Conservation (phyloP, 208 protist species). For the Acanthamoeba triangularis region DNA sequence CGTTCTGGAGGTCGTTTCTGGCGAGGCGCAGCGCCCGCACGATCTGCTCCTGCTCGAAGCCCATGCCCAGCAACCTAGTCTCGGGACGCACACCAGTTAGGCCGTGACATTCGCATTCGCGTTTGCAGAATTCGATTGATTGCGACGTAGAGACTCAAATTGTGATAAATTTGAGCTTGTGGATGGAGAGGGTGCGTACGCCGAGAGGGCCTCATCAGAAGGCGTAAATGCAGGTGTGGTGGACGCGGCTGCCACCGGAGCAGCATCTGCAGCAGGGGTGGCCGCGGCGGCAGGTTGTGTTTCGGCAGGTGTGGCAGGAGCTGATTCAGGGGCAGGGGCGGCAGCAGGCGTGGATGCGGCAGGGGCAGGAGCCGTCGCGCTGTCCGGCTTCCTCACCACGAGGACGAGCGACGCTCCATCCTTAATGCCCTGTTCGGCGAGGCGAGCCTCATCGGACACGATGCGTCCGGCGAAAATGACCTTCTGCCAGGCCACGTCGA, state of each 20-base stretch:
- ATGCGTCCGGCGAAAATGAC: slow-evolving; percentile 55
- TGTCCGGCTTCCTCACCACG: neutral
- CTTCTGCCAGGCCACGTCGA: neutral
- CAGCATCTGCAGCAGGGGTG: neutral
- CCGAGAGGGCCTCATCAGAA: neutral
- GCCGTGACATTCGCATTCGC: neutral
- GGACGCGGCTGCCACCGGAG: neutral
- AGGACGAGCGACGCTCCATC: slow-evolving; percentile 29
- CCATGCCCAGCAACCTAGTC: slow-evolving; percentile 9
- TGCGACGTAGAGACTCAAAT: neutral
- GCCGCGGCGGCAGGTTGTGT: neutral
- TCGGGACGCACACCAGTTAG: neutral
- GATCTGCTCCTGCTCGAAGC: slow-evolving; percentile 21
- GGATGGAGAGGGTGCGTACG: neutral
- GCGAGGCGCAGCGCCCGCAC: slow-evolving; percentile 26
- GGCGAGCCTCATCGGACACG: neutral
- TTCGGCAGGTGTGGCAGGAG: neutral
- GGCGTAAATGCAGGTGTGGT: slow-evolving; percentile 12
- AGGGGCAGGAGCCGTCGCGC: neutral
- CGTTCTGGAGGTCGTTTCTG: slow-evolving; percentile 19
- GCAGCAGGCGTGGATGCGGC: neutral
- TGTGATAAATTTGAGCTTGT: neutral
- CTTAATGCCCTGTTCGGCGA: neutral
- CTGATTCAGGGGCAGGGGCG: neutral
- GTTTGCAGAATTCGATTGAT: neutral